Evolutionary conservation across 1,139 yeast genomes (phyloP).

Genomic region (Saccharomycopsis phalli): DNA sequence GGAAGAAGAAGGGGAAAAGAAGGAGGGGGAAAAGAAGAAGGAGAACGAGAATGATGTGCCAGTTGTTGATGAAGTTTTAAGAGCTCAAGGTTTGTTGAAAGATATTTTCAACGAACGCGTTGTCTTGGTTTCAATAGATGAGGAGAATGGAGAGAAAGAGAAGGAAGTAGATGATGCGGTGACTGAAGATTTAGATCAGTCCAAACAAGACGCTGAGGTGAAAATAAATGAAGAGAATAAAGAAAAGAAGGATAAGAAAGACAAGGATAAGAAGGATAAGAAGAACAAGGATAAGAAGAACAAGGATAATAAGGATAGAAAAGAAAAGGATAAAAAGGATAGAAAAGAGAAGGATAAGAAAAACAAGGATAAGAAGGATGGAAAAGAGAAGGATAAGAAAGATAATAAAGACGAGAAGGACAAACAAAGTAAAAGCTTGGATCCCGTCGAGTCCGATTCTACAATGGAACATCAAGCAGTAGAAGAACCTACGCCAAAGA

Average conservation of each 20-base stretch:
- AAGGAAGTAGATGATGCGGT: constrained; percentile 12
- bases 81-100: constrained; percentile 10
- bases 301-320: constrained; percentile 19
- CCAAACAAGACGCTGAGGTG: constrained; percentile 17
- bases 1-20: constrained; percentile 21
- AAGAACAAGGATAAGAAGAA: constrained; percentile 20
- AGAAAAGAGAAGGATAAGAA: constrained; percentile 15
- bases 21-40: constrained; percentile 4
- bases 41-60: constrained; percentile 1
- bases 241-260: background rate
- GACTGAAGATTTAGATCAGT: constrained; percentile 18
- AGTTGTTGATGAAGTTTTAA: constrained; percentile 3
- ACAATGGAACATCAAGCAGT: constrained; percentile 18
- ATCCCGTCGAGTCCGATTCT: constrained; percentile 20
- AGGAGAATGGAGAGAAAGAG: constrained; percentile 7
- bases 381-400: constrained; percentile 4
- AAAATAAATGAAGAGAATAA: constrained; percentile 1
- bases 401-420: constrained; percentile 5
- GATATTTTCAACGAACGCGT: constrained; percentile 5
- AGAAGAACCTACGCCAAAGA: background rate
- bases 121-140: constrained; percentile 16
- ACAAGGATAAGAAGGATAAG: constrained; percentile 19
- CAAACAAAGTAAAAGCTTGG: constrained; percentile 18
- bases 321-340: constrained; percentile 21
- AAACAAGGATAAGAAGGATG: constrained; percentile 16